A percentile compares a stretch with the other conserved stretches of the same genome.
Evolutionary conservation across 331 rosid species (phyloP).

Genomic region (Rosa hybrid): DNA sequence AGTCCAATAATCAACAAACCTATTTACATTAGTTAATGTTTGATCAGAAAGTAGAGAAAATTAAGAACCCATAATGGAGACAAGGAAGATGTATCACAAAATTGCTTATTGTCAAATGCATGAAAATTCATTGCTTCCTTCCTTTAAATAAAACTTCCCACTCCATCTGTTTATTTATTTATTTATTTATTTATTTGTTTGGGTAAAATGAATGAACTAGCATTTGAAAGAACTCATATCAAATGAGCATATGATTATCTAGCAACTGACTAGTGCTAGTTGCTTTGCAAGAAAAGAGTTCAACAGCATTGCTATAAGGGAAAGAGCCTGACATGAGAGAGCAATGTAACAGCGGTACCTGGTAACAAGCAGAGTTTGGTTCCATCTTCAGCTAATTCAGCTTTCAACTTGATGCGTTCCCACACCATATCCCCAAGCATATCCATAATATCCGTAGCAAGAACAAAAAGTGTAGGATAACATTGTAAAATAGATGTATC

Average conservation of each 20-base stretch:
- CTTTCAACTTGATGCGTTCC: constrained; percentile 86
- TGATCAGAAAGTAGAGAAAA: not conserved
- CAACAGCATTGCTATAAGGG: constrained; percentile 1
- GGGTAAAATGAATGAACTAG: not conserved
- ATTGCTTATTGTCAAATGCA: not conserved
- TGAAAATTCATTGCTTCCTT: not conserved
- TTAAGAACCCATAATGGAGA: not conserved
- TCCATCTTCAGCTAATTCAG: constrained; percentile 85
- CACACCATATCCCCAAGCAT: constrained; percentile 92
- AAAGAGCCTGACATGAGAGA: constrained; percentile 18
- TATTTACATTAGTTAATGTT: not conserved
- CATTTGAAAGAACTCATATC: not conserved
- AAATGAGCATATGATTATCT: not conserved
- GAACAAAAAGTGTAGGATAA: constrained; percentile 92
- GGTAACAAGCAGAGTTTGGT: constrained; percentile 48
- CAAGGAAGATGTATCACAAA: not conserved
- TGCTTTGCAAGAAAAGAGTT: not conserved
- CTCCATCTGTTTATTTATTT: not conserved
- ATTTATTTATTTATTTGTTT: not conserved
- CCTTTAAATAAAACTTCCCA: not conserved
- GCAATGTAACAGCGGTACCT: constrained; percentile 47
- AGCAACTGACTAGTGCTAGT: not conserved
- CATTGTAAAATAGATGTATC: constrained; percentile 82
- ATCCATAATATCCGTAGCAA: constrained; percentile 84
- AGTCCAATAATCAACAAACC: constrained; percentile 21